These are phyloP conservation scores for Favolaschia claudopus DNA, from an alignment of 768 basidiomycete genomes.

Conservation along the genomic window DNA sequence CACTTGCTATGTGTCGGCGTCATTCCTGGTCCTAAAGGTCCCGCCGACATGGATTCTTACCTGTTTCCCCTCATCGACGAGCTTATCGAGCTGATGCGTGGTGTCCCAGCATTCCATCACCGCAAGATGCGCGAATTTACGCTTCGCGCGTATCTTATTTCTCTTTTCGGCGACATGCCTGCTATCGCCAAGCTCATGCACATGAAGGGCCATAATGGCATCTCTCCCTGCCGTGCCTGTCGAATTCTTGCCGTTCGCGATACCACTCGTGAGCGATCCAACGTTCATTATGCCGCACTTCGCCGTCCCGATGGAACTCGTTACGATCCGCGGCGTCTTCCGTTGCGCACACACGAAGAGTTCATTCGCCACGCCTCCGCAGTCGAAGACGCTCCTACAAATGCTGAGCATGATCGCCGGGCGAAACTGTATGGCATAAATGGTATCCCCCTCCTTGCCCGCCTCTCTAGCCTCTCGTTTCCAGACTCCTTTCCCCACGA, in stretches of 20 bases:
- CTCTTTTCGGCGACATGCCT: constrained; percentile 10
- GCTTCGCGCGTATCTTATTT: constrained; percentile 2
- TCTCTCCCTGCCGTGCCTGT: constrained; percentile 34
- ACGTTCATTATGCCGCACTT: constrained; percentile 38
- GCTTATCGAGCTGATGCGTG: constrained; percentile 36
- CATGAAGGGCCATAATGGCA: constrained; percentile 23
- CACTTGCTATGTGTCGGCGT: constrained; percentile 45
- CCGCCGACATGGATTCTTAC: constrained; percentile 48
- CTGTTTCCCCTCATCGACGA: constrained; percentile 46
- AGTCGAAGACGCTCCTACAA: too few species aligned
- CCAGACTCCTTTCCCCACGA: too few species aligned
- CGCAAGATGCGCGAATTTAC: neutral
- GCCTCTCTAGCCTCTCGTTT: too few species aligned
- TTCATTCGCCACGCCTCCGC: too few species aligned
- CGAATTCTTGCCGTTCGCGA: constrained; percentile 41
- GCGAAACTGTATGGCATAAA: too few species aligned
- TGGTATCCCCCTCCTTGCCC: too few species aligned
- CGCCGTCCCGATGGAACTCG: constrained; percentile 21
- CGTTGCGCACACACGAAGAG: constrained; percentile 39
- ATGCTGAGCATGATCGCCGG: too few species aligned
- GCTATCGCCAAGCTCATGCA: constrained; percentile 7
- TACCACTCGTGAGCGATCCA: constrained; percentile 7
- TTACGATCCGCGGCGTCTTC: constrained; percentile 41
- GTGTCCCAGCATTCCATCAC: constrained; percentile 39
- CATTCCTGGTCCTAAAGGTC: constrained; percentile 49